These are phyloP conservation scores for Funneliformis caledonium DNA, from an alignment of 371 early-diverging fungal species.

Conservation along the genomic window DNA sequence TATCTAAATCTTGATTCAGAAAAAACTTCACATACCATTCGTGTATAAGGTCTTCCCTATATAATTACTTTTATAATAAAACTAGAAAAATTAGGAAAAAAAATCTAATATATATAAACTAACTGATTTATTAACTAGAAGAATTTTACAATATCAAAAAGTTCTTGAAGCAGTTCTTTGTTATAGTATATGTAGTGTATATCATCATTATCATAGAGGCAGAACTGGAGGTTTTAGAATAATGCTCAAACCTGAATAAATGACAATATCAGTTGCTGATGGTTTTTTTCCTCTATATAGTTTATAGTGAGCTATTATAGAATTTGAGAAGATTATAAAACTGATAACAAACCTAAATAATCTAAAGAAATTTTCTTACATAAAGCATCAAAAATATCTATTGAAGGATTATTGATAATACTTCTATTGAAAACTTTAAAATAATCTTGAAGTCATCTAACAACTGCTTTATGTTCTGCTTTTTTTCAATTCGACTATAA, in stretches of 20 bases:
- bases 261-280: conserved; percentile 16
- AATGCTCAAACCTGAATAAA: conserved; percentile 24
- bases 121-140: conserved; percentile 23
- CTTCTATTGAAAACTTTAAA: conserved; percentile 18
- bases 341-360: conserved; percentile 20
- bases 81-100: conserved; percentile 16
- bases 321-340: conserved; percentile 33
- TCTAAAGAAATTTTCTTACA: conserved; percentile 35
- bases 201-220: background rate
- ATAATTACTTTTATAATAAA: conserved; percentile 20
- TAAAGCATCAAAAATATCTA: background rate
- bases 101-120: conserved; percentile 31
- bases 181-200: background rate
- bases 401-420: background rate
- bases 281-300: conserved; percentile 13
- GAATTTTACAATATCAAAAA: conserved; percentile 19
- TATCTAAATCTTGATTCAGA: no score
- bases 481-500: conserved; percentile 22
- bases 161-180: background rate
- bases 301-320: conserved; percentile 37
- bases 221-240: conserved; percentile 27
- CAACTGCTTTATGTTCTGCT: background rate
- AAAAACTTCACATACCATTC: no score
- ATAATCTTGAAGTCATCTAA: background rate
- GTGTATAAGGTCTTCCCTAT: background rate